phyloP scores from a whole-genome alignment of 148 eudicot species.

The Mesembryanthemum crystallinum region DNA sequence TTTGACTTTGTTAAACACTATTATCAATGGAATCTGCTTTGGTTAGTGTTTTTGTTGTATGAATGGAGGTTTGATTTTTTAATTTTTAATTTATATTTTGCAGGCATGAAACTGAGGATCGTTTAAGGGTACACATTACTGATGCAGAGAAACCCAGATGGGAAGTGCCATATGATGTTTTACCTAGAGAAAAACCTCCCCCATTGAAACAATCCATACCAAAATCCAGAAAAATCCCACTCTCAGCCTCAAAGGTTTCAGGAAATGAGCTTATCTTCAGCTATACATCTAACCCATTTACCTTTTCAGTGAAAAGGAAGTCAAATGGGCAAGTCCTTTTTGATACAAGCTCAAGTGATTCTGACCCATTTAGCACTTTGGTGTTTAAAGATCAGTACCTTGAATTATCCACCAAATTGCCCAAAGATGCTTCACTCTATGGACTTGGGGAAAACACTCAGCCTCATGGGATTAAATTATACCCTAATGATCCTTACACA shows the following conservation, averaged over 20 bases:
- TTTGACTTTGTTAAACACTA: neutral
- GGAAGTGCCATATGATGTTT: constrained; percentile 86
- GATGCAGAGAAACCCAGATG: constrained; percentile 81
- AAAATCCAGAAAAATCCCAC: constrained; percentile 45
- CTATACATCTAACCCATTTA: constrained; percentile 69
- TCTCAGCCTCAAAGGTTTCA: constrained; percentile 36
- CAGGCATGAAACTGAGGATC: constrained; percentile 84
- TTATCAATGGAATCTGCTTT: neutral
- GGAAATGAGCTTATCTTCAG: constrained; percentile 58
- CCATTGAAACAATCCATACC: constrained; percentile 38
- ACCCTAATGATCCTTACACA: constrained; percentile 86
- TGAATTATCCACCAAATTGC: constrained; percentile 73
- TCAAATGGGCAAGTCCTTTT: constrained; percentile 78
- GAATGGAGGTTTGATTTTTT: neutral
- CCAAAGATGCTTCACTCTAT: constrained; percentile 70
- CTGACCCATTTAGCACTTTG: constrained; percentile 50
- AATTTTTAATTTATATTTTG: neutral
- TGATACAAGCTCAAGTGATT: constrained; percentile 41
- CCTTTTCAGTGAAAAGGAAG: constrained; percentile 61
- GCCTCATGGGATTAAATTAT: constrained; percentile 75
- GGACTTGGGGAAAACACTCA: constrained; percentile 92
- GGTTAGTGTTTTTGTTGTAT: neutral
- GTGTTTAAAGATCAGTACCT: constrained; percentile 89
- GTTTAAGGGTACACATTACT: constrained; percentile 77
- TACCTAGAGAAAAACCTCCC: constrained; percentile 71